phyloP scores from a whole-genome alignment of 2,329 filamentous ascomycete genomes.

The Cercospora zeina region DNA sequence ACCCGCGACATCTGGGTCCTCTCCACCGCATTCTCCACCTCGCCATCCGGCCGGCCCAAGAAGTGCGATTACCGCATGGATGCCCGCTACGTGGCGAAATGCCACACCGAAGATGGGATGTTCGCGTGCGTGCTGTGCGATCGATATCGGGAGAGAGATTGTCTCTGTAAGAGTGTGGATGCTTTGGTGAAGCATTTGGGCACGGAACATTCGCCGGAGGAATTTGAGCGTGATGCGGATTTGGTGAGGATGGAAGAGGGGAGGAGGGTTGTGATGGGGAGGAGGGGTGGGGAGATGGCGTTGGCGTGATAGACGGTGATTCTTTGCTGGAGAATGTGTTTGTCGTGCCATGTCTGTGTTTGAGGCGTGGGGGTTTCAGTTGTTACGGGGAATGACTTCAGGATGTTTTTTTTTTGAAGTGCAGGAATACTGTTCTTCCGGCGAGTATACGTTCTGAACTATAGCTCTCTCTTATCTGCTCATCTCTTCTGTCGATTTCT shows the following conservation, averaged over 20 bases:
- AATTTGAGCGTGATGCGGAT: conserved; percentile 32
- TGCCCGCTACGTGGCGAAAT: conserved; percentile 30
- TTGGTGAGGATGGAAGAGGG: conserved; percentile 29
- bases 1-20: conserved; percentile 31
- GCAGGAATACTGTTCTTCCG: neutral
- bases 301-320: conserved; percentile 20
- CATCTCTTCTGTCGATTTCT: neutral
- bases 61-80: conserved; percentile 29
- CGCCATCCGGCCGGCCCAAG: neutral
- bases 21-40: conserved; percentile 19
- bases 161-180: conserved; percentile 31
- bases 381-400: too few relatives aligned
- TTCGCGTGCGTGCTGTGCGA: conserved; percentile 34
- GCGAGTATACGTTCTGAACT: neutral
- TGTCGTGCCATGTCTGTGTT: neutral
- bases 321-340: neutral
- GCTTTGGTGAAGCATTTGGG: conserved; percentile 33
- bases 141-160: conserved; percentile 26
- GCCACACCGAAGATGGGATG: conserved; percentile 27
- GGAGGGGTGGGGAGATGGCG: conserved; percentile 24
- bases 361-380: neutral
- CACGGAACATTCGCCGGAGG: conserved; percentile 28
- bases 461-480: neutral
- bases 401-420: too few relatives aligned
- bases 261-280: conserved; percentile 17